phyloP scores from a whole-genome alignment of 163 green algal genomes.

The Scenedesmus sp. region DNA sequence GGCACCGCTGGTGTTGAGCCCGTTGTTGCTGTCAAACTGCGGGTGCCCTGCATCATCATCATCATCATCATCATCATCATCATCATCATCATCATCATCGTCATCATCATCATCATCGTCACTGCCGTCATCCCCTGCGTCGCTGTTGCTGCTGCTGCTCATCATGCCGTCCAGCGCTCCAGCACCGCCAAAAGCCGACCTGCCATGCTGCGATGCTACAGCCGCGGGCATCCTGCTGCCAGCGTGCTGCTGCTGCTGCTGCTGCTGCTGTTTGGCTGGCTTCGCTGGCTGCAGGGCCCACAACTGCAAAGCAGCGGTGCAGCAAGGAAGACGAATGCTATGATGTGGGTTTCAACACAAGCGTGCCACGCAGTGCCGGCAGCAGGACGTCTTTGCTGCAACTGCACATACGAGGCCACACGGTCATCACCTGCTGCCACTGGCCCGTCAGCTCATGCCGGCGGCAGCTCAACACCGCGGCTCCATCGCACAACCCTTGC shows the following conservation, averaged over 20 bases:
- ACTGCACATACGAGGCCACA: no score
- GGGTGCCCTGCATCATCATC: background rate
- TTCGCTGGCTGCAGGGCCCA: conserved; percentile 35
- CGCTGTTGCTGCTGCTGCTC: conserved; percentile 36
- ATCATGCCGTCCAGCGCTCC: conserved; percentile 13
- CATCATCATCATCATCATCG: background rate
- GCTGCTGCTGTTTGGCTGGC: background rate
- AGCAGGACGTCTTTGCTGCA: background rate
- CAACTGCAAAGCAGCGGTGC: conserved; percentile 5
- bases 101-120: background rate
- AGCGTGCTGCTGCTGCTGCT: conserved; percentile 1
- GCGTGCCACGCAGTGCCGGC: background rate
- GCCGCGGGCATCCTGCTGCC: background rate
- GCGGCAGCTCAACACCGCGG: no score
- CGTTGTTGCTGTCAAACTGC: conserved; percentile 2
- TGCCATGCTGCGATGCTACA: background rate
- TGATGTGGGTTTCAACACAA: no score
- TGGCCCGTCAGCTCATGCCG: no score
- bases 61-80: background rate
- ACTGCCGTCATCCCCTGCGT: background rate
- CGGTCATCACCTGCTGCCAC: no score
- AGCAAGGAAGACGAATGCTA: background rate
- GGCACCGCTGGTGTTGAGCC: background rate
- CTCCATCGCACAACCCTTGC: no score
- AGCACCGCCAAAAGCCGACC: background rate